These are phyloP conservation scores for Hypoxylon fuscum DNA, from an alignment of 495 filamentous ascomycete genomes.

Conservation along the genomic window DNA sequence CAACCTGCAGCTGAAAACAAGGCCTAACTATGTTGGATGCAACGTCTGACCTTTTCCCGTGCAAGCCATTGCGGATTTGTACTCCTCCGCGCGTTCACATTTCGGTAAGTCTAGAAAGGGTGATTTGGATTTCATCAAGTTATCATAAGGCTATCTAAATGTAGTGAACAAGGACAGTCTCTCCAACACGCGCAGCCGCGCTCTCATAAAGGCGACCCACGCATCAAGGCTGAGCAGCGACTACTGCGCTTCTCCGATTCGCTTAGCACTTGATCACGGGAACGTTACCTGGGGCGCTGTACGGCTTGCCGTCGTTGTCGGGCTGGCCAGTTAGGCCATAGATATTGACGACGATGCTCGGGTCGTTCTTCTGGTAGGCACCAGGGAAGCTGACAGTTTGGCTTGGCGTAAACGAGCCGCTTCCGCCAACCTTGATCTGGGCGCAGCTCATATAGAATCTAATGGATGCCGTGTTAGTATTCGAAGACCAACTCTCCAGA, in stretches of 20 bases:
- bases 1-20: too few species aligned
- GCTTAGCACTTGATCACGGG: constrained; percentile 54
- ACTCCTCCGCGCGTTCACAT: not conserved
- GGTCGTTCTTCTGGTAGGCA: constrained; percentile 59
- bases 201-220: constrained; percentile 1
- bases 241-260: not conserved
- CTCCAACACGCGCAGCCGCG: not conserved
- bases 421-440: constrained; percentile 62
- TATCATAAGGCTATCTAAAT: not conserved
- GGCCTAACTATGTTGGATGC: too few species aligned
- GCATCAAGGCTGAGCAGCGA: not conserved
- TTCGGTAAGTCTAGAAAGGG: not conserved
- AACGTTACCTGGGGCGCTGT: constrained; percentile 54
- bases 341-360: constrained; percentile 64
- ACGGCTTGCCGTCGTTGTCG: constrained; percentile 57
- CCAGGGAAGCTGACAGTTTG: constrained; percentile 65
- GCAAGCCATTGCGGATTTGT: not conserved
- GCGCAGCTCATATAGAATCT: constrained; percentile 66
- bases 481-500: too few species aligned
- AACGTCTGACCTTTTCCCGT: too few species aligned
- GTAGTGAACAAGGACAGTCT: constrained; percentile 3
- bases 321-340: constrained; percentile 58
- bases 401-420: constrained; percentile 53
- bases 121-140: not conserved
- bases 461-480: too few species aligned